Evolutionary conservation across 2,329 filamentous ascomycete species (phyloP).

Genomic region (Dothideomycetidae sp.): DNA sequence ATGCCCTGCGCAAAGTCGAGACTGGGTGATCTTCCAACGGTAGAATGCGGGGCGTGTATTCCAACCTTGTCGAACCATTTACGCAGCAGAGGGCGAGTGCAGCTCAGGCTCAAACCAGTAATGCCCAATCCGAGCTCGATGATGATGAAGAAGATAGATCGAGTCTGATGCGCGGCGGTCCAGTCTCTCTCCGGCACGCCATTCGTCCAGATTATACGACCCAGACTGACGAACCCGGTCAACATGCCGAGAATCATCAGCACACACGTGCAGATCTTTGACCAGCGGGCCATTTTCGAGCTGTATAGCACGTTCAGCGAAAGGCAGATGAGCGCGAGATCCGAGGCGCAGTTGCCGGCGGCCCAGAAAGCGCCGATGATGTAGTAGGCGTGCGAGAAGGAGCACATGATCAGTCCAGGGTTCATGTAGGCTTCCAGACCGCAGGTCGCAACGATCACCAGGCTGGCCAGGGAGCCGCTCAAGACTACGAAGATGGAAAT

Average conservation of each 20-base stretch:
- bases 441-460: not conserved
- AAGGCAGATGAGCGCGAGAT: not conserved
- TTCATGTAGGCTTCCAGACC: not conserved
- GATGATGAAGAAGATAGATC: not conserved
- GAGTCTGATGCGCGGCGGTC: not conserved
- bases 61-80: not conserved
- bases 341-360: not conserved
- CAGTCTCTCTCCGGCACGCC: not conserved
- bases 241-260: not conserved
- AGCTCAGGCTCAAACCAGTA: not conserved
- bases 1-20: too few relatives aligned
- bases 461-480: not conserved
- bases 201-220: not conserved
- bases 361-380: not conserved
- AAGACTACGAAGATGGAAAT: not conserved
- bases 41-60: too few relatives aligned
- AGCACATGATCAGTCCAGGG: not conserved
- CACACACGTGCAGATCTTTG: not conserved
- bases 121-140: not conserved
- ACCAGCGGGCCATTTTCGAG: not conserved
- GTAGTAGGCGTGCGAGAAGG: not conserved
- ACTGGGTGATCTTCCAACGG: too few relatives aligned
- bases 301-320: not conserved
- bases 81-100: not conserved
- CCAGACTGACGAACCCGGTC: not conserved